These are phyloP conservation scores for Penicillium janthinellum DNA, from an alignment of 2,329 filamentous ascomycete genomes.

Conservation along the genomic window DNA sequence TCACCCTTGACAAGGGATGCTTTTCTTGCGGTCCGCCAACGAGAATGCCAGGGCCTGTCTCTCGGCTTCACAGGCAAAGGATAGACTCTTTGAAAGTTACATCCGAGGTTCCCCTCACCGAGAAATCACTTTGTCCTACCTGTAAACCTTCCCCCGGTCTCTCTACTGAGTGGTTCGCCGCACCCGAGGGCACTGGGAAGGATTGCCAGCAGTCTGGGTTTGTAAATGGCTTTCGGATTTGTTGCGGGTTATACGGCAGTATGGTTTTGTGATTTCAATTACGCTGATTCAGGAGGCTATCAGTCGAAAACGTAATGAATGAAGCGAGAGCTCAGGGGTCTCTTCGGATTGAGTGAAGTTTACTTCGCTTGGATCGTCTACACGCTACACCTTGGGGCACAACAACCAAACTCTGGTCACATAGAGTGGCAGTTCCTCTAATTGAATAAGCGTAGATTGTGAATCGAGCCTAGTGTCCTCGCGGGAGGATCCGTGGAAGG, in stretches of 20 bases:
- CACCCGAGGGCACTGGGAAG: neutral
- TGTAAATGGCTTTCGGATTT: neutral
- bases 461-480: too few species aligned
- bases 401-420: too few species aligned
- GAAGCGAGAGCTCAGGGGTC: too few species aligned
- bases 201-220: neutral
- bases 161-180: neutral
- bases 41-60: neutral
- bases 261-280: constrained; percentile 13
- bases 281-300: neutral
- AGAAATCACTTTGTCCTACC: constrained; percentile 19
- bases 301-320: neutral
- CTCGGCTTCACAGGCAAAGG: constrained; percentile 7
- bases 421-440: too few species aligned
- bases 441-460: too few species aligned
- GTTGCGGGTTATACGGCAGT: neutral
- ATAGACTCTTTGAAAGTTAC: constrained; percentile 14
- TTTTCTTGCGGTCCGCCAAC: neutral
- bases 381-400: too few species aligned
- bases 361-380: too few species aligned
- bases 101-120: constrained; percentile 15
- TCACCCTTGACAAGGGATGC: neutral
- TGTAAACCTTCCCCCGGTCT: neutral
- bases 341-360: too few species aligned
- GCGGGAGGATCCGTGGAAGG: too few species aligned